phyloP scores from a whole-genome alignment of 2,329 filamentous ascomycete species.

The Chlorencoelia australis region DNA sequence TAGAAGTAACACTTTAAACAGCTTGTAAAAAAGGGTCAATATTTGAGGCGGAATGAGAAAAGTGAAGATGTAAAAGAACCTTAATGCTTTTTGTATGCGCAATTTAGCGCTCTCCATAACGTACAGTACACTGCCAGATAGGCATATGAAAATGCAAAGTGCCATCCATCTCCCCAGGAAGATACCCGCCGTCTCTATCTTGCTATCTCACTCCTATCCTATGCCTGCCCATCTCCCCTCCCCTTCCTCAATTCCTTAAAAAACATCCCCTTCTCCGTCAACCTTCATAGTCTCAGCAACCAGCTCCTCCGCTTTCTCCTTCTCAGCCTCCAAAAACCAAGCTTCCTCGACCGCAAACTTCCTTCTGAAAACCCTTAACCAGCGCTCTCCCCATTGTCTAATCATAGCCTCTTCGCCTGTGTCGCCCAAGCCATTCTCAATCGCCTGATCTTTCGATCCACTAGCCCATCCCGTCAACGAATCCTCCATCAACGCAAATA shows the following conservation, averaged over 20 bases:
- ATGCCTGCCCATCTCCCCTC: background rate
- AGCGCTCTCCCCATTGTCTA: conserved; percentile 71
- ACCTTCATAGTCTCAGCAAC: conserved; percentile 4
- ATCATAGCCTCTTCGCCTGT: conserved; percentile 50
- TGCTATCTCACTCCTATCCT: background rate
- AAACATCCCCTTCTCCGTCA: background rate
- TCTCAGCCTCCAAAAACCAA: conserved; percentile 35
- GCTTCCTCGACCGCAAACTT: conserved; percentile 80
- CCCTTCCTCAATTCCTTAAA: background rate
- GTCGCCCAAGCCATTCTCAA: conserved; percentile 55
- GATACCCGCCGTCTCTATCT: background rate
- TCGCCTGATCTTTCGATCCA: conserved; percentile 63
- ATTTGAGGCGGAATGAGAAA: too few relatives aligned
- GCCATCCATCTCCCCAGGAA: background rate
- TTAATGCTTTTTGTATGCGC: background rate
- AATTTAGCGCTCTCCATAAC: background rate
- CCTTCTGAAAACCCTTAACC: conserved; percentile 75
- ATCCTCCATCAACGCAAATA: conserved; percentile 77
- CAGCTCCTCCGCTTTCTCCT: conserved; percentile 14
- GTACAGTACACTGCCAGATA: background rate
- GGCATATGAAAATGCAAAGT: background rate
- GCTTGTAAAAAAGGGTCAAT: too few relatives aligned
- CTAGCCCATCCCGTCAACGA: conserved; percentile 61
- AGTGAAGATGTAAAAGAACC: too few relatives aligned
- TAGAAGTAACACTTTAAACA: too few relatives aligned